phyloP scores from a whole-genome alignment of 1,284 basidiomycete genomes.

The Albatrellus sp. region DNA sequence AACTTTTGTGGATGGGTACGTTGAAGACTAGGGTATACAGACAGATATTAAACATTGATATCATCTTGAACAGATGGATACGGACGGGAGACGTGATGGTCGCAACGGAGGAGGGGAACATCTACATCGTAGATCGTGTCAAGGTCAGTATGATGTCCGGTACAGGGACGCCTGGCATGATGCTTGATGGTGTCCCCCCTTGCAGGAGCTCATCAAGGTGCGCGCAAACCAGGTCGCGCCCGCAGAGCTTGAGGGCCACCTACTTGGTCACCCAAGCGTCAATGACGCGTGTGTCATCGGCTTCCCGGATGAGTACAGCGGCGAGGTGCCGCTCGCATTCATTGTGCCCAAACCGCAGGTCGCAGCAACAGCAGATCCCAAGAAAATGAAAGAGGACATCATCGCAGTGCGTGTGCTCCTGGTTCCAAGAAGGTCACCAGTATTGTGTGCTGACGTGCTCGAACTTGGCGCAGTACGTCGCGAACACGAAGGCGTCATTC shows the following conservation, averaged over 20 bases:
- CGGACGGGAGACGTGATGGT: constrained; percentile 58
- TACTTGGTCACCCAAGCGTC: constrained; percentile 20
- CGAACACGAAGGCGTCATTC: constrained; percentile 19
- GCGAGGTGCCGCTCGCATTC: constrained; percentile 32
- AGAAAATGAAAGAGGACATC: no score
- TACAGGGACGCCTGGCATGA: neutral
- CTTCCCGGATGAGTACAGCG: constrained; percentile 32
- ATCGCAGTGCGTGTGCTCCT: no score
- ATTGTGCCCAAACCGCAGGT: constrained; percentile 19
- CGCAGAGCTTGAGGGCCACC: constrained; percentile 34
- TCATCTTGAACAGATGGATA: constrained; percentile 45
- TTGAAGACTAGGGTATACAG: no score
- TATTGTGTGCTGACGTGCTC: no score
- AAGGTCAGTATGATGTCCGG: constrained; percentile 29
- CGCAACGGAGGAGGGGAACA: constrained; percentile 40
- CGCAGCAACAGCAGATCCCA: constrained; percentile 2
- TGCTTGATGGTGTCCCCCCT: constrained; percentile 1
- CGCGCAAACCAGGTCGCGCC: constrained; percentile 23
- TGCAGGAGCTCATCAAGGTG: constrained; percentile 22
- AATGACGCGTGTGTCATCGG: constrained; percentile 32
- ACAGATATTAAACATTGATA: no score
- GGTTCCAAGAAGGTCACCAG: no score
- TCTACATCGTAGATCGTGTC: constrained; percentile 57
- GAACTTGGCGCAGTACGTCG: constrained; percentile 15
- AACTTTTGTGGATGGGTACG: constrained; percentile 35